Evolutionary conservation across 139 green algal genomes (phyloP).

Genomic region (Chlamydomonas sp.): DNA sequence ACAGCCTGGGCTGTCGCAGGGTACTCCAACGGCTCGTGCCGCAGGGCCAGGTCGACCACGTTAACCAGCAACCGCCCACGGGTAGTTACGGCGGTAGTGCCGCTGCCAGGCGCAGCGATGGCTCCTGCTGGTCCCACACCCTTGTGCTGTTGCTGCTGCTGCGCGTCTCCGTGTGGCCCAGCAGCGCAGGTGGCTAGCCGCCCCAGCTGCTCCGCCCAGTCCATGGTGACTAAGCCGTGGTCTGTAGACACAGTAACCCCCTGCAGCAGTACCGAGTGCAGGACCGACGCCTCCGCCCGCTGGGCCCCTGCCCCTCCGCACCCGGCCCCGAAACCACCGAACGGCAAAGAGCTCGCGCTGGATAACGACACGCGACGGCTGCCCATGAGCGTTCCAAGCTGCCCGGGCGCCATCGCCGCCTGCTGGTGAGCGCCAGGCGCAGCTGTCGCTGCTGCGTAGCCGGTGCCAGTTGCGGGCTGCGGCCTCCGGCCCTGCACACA

Average conservation of each 20-base stretch:
- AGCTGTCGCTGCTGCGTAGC: not conserved
- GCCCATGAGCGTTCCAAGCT: no score
- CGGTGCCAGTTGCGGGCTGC: not conserved
- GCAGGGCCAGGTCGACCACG: conserved; percentile 44
- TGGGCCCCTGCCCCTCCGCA: no score
- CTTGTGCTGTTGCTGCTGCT: not conserved
- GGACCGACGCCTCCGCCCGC: not conserved
- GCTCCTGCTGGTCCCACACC: not conserved
- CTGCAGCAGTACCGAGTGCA: conserved; percentile 45
- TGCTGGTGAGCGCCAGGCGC: no score
- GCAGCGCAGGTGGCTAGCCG: no score
- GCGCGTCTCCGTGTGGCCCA: not conserved
- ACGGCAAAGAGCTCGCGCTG: no score
- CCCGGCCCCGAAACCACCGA: no score
- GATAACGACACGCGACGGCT: no score
- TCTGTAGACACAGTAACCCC: conserved; percentile 55
- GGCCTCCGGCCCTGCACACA: conserved; percentile 1
- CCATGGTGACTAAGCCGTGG: conserved; percentile 39
- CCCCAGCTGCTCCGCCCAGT: conserved; percentile 42
- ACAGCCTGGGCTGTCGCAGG: not conserved
- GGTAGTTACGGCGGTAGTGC: no score
- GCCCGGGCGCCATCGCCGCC: no score
- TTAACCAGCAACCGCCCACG: conserved; percentile 3
- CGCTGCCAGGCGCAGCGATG: no score
- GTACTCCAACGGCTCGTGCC: conserved; percentile 52